phyloP scores from a whole-genome alignment of 768 basidiomycete genomes.

The Grammothele lineata region DNA sequence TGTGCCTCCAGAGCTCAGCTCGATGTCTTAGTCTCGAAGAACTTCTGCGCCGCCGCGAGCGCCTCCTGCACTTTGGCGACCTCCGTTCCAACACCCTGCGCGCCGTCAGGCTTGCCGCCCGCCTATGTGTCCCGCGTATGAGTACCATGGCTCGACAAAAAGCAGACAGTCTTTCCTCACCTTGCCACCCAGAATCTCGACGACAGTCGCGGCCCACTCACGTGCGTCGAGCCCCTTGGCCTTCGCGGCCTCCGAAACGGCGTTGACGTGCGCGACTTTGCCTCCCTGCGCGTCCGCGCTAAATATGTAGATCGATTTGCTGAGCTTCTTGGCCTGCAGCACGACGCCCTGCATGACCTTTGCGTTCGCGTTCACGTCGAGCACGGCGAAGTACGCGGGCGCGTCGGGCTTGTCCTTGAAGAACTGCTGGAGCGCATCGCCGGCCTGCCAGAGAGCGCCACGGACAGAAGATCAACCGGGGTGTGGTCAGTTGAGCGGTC shows the following conservation, averaged over 20 bases:
- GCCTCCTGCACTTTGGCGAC: conserved; percentile 63
- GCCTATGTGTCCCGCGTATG: conserved; percentile 46
- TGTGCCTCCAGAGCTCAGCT: conserved; percentile 1
- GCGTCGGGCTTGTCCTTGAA: conserved; percentile 77
- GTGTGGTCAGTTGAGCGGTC: no score
- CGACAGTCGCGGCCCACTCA: conserved; percentile 79
- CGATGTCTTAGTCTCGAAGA: conserved; percentile 22
- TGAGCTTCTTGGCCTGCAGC: conserved; percentile 72
- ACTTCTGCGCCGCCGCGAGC: conserved; percentile 48
- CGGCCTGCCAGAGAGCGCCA: conserved; percentile 42
- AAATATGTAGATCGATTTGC: conserved; percentile 87
- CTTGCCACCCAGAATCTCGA: conserved; percentile 86
- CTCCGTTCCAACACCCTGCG: conserved; percentile 83
- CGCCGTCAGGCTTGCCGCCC: conserved; percentile 91
- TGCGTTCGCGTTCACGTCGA: conserved; percentile 80
- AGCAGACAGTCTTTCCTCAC: conserved; percentile 34
- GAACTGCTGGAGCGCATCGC: conserved; percentile 63
- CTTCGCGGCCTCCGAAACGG: conserved; percentile 60
- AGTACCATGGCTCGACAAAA: neutral
- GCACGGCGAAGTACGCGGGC: conserved; percentile 60
- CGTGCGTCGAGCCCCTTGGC: conserved; percentile 75
- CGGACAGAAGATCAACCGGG: neutral
- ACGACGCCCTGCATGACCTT: conserved; percentile 82
- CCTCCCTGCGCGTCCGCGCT: conserved; percentile 62
- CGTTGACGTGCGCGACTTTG: conserved; percentile 88